A percentile compares a stretch with the other conserved stretches of the same genome.
phyloP scores from a whole-genome alignment of 768 basidiomycete genomes.

The Cyathus striatus region DNA sequence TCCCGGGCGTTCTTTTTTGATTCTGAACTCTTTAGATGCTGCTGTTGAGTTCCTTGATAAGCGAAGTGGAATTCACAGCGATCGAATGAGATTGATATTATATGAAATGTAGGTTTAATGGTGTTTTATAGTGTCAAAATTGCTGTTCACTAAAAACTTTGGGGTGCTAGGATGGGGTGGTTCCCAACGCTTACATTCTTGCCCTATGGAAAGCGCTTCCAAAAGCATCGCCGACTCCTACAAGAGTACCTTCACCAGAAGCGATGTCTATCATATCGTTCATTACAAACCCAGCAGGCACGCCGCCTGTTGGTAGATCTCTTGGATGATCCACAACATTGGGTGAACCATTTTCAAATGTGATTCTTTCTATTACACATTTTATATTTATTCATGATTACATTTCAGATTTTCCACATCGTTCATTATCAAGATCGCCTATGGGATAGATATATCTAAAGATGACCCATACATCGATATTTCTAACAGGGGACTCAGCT shows the following conservation, averaged over 20 bases:
- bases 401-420: constrained; percentile 1
- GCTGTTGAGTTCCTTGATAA: too few relatives aligned
- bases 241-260: not conserved
- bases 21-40: too few relatives aligned
- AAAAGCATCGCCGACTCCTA: not conserved
- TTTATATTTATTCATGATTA: too few relatives aligned
- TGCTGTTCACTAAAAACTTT: not conserved
- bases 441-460: constrained; percentile 4
- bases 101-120: not conserved
- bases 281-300: not conserved
- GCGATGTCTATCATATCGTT: not conserved
- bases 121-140: not conserved
- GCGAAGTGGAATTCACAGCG: not conserved
- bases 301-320: not conserved
- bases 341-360: constrained; percentile 17
- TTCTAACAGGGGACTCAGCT: not conserved
- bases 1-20: too few relatives aligned
- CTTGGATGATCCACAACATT: not conserved
- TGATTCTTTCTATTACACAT: too few relatives aligned
- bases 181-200: not conserved
- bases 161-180: constrained; percentile 1
- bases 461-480: constrained; percentile 7
- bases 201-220: constrained; percentile 1
- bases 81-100: not conserved
- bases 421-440: not conserved